Base-by-base conservation (phyloP, 345 rosid genomes). In the Capsella bursapastoris region DNA sequence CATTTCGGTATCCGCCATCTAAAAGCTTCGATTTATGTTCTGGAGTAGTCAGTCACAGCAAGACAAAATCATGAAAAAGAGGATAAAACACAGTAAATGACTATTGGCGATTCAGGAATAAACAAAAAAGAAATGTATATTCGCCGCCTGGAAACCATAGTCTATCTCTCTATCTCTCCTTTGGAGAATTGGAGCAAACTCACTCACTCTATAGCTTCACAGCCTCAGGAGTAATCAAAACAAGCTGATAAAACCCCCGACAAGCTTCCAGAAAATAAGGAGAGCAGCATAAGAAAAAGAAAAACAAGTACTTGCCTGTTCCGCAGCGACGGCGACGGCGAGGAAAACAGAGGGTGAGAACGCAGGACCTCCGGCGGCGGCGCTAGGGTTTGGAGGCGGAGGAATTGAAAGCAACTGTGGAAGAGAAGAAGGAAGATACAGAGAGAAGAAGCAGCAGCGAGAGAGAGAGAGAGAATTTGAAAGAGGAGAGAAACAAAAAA, bases 1-100 rank as follows among this genome's bases (percentile, higher is more conserved):
- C 83, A 80, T 84, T 77, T 84, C 87, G 15, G 78, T 53, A 61
- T 82, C 84, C 74, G 66, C 89, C 96, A 86, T 90, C 62, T 57
- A 34, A 51, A 72, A 55, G 63, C 64, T 64, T 57, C 47, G 55
- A 73, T 35, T 60, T 69, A 6, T 56, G 44, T 52, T 53, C 57
- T 60, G 68, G 68, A 75, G 11, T 34, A 69, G 11, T 37, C 41
- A 66, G 13, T 6, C 35, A 68, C 37, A 68, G 37, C 38, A 50
- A 67, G 16, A 25, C 4, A 18, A 57, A 27, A 28, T n/a, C 37
- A 58, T 15, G 2, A 35, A n/a, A 3, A 58, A 38, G 16, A 45
- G 6, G 49, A 41, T 41, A 22, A 12, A 41, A 12, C n/a, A 11
- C 5, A 11, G 2, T 41, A 12, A 45, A 14, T 45, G 18, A 45